These are phyloP conservation scores for Gonapodya prolifera DNA, from an alignment of 192 early-diverging fungal species.

Conservation along the genomic window DNA sequence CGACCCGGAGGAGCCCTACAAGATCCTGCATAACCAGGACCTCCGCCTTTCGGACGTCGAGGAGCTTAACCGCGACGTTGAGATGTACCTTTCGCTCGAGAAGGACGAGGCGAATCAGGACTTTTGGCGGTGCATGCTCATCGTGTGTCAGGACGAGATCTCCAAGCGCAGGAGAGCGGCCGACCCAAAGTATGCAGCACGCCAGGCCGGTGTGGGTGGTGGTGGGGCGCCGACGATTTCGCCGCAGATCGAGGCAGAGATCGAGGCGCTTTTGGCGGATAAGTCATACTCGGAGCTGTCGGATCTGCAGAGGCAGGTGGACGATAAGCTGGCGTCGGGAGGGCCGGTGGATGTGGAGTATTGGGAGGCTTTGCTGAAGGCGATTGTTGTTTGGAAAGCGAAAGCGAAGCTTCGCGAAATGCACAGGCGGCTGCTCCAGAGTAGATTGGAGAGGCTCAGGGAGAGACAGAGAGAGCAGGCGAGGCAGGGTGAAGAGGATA, in stretches of 20 bases:
- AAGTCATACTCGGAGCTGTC: conserved; percentile 66
- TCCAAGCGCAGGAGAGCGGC: conserved; percentile 22
- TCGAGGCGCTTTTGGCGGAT: conserved; percentile 49
- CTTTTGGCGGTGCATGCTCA: conserved; percentile 79
- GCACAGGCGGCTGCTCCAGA: conserved; percentile 62
- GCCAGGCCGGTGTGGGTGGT: not conserved
- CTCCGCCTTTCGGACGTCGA: conserved; percentile 50
- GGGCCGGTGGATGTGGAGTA: conserved; percentile 80
- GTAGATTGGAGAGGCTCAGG: conserved; percentile 58
- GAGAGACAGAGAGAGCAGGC: conserved; percentile 39
- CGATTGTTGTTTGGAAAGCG: conserved; percentile 70
- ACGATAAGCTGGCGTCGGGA: conserved; percentile 46
- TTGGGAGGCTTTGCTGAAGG: conserved; percentile 75
- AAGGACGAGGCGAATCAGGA: conserved; percentile 55
- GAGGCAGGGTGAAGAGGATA: conserved; percentile 25
- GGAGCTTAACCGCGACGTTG: conserved; percentile 76
- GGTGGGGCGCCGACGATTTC: conserved; percentile 16
- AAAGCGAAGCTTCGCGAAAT: conserved; percentile 63
- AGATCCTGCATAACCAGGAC: conserved; percentile 60
- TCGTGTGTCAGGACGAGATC: conserved; percentile 64
- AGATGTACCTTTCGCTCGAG: conserved; percentile 77
- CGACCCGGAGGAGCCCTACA: conserved; percentile 79
- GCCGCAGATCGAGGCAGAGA: conserved; percentile 39
- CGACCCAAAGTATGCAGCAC: too few relatives aligned
- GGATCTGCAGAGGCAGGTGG: conserved; percentile 61